Evolutionary conservation across 2,329 filamentous ascomycete genomes (phyloP).

Genomic region (Pezicula radicicola): DNA sequence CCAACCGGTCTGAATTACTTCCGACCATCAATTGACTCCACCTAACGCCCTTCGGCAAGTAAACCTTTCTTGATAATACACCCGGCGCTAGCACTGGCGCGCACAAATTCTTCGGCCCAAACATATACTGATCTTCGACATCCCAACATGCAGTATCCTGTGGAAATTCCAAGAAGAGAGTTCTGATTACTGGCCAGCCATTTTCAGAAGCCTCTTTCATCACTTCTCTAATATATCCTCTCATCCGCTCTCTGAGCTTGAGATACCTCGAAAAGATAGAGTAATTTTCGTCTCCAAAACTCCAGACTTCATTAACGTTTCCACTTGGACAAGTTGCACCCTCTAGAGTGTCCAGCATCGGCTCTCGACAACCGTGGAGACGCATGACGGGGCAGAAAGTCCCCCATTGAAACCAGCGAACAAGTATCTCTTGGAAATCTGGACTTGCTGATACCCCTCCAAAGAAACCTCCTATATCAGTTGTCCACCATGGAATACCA

Average conservation of each 20-base stretch:
- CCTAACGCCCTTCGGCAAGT: constrained; percentile 43
- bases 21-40: constrained; percentile 36
- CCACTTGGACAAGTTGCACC: constrained; percentile 28
- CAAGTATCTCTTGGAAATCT: constrained; percentile 57
- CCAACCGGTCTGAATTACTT: constrained; percentile 26
- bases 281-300: constrained; percentile 57
- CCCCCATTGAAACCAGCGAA: constrained; percentile 67
- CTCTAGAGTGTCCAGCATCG: constrained; percentile 29
- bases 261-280: constrained; percentile 57
- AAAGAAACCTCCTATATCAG: constrained; percentile 67
- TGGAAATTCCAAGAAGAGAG: constrained; percentile 62
- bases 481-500: constrained; percentile 65
- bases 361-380: constrained; percentile 62
- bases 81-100: constrained; percentile 50
- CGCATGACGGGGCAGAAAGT: constrained; percentile 64
- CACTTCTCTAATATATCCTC: constrained; percentile 51
- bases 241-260: constrained; percentile 50
- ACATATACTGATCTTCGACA: constrained; percentile 60
- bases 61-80: constrained; percentile 40
- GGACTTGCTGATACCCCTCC: constrained; percentile 53
- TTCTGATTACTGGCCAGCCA: constrained; percentile 58
- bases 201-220: constrained; percentile 57
- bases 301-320: constrained; percentile 61
- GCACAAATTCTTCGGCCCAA: constrained; percentile 53
- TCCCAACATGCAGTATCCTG: constrained; percentile 49